phyloP scores from a whole-genome alignment of 176 grass and related monocot species.

The Triticum monococcum region DNA sequence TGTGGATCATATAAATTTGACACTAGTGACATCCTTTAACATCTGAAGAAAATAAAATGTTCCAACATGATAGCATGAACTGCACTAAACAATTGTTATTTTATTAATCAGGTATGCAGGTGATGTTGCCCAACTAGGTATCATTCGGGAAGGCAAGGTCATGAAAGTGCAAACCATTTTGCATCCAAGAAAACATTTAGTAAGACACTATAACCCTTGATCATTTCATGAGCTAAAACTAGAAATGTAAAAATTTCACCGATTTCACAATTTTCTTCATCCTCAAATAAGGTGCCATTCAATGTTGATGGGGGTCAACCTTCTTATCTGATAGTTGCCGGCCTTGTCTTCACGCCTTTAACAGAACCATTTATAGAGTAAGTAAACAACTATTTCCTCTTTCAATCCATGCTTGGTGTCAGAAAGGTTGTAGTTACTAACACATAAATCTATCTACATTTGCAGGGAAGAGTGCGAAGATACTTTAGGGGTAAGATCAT shows the following conservation, averaged over 20 bases:
- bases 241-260: conserved; percentile 23
- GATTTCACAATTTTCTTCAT: conserved; percentile 14
- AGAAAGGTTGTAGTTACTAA: conserved; percentile 26
- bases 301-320: conserved; percentile 80
- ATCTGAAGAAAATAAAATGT: not conserved
- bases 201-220: conserved; percentile 32
- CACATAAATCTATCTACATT: conserved; percentile 32
- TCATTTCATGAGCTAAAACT: conserved; percentile 14
- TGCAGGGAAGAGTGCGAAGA: conserved; percentile 91
- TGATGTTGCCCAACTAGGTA: conserved; percentile 86
- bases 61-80: not conserved
- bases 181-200: conserved; percentile 76
- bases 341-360: conserved; percentile 97
- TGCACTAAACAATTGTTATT: conserved; percentile 21
- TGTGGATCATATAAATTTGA: conserved; percentile 6
- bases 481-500: conserved; percentile 79
- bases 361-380: conserved; percentile 95
- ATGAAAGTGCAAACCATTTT: conserved; percentile 83
- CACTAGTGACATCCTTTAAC: conserved; percentile 6
- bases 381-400: conserved; percentile 31
- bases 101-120: conserved; percentile 72
- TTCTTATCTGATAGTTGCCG: conserved; percentile 91
- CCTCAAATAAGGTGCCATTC: conserved; percentile 74
- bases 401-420: conserved; percentile 21
- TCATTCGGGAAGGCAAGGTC: conserved; percentile 73